phyloP scores from a whole-genome alignment of 768 basidiomycete species.

The Lentinula boryana region DNA sequence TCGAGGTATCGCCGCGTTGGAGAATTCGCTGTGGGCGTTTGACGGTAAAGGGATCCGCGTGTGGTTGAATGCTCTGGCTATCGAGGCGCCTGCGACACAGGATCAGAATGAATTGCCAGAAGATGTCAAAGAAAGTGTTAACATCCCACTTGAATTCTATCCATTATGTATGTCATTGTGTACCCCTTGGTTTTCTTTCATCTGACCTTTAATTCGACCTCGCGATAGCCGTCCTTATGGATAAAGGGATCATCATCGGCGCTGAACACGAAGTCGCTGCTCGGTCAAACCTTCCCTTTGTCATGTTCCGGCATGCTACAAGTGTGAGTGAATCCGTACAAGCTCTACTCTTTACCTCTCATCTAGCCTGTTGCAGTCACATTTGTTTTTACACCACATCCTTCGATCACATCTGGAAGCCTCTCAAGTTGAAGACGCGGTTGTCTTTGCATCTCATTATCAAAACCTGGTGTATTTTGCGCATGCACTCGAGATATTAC shows the following conservation, averaged over 20 bases:
- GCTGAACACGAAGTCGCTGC: constrained; percentile 84
- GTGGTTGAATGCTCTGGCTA: constrained; percentile 93
- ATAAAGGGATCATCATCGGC: constrained; percentile 97
- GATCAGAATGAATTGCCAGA: constrained; percentile 27
- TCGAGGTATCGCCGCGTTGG: constrained; percentile 84
- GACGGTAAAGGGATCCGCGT: constrained; percentile 86
- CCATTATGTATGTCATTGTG: constrained; percentile 66
- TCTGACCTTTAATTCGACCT: background rate
- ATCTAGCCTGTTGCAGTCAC: constrained; percentile 50
- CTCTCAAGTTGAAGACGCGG: constrained; percentile 64
- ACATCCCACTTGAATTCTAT: constrained; percentile 90
- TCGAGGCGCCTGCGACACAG: constrained; percentile 51
- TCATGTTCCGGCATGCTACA: constrained; percentile 87
- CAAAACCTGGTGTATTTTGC: constrained; percentile 87
- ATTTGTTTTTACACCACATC: constrained; percentile 91
- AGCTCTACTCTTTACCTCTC: background rate
- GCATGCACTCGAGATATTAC: constrained; percentile 89
- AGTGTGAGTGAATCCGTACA: constrained; percentile 48
- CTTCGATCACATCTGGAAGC: constrained; percentile 75
- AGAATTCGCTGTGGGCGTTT: constrained; percentile 98
- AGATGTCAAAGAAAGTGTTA: constrained; percentile 88
- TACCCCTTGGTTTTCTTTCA: background rate
- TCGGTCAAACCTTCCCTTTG: constrained; percentile 74
- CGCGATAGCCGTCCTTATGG: constrained; percentile 86
- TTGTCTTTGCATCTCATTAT: constrained; percentile 82